phyloP scores from a whole-genome alignment of 129 eudicot genomes.

The Ambrosia trifida region DNA sequence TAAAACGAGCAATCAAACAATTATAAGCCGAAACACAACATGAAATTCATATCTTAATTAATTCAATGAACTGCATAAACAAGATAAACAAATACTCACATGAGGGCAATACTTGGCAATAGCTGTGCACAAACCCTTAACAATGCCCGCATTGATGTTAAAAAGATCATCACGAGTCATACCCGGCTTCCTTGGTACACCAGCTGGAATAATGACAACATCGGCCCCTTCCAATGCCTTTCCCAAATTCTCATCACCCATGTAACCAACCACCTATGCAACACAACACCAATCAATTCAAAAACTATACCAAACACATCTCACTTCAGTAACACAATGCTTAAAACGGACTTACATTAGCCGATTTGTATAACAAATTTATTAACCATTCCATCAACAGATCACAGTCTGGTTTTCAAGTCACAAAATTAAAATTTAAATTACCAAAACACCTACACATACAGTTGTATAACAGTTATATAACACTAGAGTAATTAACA shows the following conservation, averaged over 20 bases:
- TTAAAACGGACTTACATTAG: neutral
- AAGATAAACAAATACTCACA: constrained; percentile 40
- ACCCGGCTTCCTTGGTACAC: constrained; percentile 99
- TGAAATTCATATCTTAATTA: neutral
- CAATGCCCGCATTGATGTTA: constrained; percentile 98
- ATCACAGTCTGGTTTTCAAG: constrained; percentile 5
- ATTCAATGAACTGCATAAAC: neutral
- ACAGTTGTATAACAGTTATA: neutral
- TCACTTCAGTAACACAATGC: neutral
- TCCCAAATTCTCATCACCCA: constrained; percentile 71
- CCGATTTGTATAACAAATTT: neutral
- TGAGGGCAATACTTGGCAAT: constrained; percentile 92
- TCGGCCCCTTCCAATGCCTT: constrained; percentile 93
- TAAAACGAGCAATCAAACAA: neutral
- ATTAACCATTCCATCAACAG: neutral
- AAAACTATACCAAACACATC: constrained; percentile 10
- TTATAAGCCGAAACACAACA: neutral
- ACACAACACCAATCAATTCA: constrained; percentile 4
- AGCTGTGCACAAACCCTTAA: constrained; percentile 68
- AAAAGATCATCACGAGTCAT: constrained; percentile 99
- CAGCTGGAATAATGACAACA: constrained; percentile 95
- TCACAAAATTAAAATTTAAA: neutral
- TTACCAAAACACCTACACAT: neutral
- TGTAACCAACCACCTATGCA: constrained; percentile 70
- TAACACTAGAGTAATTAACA: neutral